phyloP scores from a whole-genome alignment of 306 rosid species.

The Vigna hirtella region DNA sequence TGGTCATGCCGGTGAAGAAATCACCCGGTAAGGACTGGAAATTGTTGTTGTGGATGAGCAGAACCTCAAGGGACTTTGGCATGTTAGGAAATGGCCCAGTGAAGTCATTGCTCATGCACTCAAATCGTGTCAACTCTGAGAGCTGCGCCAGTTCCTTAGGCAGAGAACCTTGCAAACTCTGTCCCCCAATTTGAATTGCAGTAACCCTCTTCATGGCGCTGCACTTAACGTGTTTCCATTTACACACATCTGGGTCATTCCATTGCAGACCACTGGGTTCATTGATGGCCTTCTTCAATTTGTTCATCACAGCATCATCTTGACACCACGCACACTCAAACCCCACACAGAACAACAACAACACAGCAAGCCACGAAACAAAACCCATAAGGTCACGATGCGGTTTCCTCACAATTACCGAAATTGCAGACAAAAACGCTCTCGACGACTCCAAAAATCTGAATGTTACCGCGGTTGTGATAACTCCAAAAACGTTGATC shows the following conservation, averaged over 20 bases:
- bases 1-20: constrained; percentile 56
- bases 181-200: constrained; percentile 54
- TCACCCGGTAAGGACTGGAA: constrained; percentile 64
- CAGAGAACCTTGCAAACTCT: constrained; percentile 60
- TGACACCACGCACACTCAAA: constrained; percentile 41
- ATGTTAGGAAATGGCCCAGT: constrained; percentile 66
- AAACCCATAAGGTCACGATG: constrained; percentile 34
- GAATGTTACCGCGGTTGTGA: neutral
- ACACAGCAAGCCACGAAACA: neutral
- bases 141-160: constrained; percentile 59
- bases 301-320: constrained; percentile 69
- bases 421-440: neutral
- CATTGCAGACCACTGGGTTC: constrained; percentile 47
- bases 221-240: constrained; percentile 52
- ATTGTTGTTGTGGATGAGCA: constrained; percentile 54
- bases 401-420: neutral
- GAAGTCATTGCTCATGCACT: constrained; percentile 56
- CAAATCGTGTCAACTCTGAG: constrained; percentile 49
- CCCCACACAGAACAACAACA: neutral
- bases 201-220: constrained; percentile 38
- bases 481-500: neutral
- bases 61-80: constrained; percentile 35
- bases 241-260: constrained; percentile 59
- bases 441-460: neutral
- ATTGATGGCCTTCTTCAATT: constrained; percentile 47